Conservation (phyloP, 2,329 filamentous ascomycete species). For the Colletotrichum musicola region DNA sequence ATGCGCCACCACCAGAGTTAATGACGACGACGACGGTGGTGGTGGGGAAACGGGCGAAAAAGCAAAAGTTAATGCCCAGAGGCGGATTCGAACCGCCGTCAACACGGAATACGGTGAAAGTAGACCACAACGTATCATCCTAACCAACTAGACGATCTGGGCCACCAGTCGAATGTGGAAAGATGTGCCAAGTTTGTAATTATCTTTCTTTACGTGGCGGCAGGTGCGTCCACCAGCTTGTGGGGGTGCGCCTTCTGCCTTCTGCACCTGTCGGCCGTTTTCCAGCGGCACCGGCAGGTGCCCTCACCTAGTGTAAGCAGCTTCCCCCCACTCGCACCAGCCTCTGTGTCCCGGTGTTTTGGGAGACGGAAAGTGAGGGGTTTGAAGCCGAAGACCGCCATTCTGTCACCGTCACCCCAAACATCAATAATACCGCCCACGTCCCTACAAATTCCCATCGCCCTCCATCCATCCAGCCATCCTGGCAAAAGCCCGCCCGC, state of each 20-base stretch:
- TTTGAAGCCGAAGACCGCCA: conserved; percentile 2
- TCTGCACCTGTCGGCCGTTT: not conserved
- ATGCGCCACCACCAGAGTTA: not conserved
- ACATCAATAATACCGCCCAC: conserved; percentile 17
- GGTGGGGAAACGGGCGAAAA: not conserved
- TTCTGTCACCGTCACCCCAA: conserved; percentile 13
- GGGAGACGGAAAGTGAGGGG: conserved; percentile 8
- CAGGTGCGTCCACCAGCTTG: not conserved
- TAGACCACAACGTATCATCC: conserved; percentile 42
- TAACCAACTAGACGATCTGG: conserved; percentile 42
- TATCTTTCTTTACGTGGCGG: not conserved
- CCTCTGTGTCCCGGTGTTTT: conserved; percentile 10
- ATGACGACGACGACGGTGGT: not conserved
- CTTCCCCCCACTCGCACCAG: not conserved
- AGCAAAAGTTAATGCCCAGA: conserved; percentile 34
- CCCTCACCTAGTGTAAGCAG: conserved; percentile 11
- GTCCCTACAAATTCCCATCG: conserved; percentile 31
- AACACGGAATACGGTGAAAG: conserved; percentile 38
- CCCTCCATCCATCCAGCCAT: conserved; percentile 8
- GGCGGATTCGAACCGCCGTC: conserved; percentile 42
- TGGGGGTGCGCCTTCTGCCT: not conserved
- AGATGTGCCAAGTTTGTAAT: rapidly evolving
- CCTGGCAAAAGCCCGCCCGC: conserved; percentile 3
- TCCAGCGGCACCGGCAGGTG: not conserved
- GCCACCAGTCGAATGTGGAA: not conserved